Conservation (phyloP, 345 rosid genomes). For the Aethionema arabicum region DNA sequence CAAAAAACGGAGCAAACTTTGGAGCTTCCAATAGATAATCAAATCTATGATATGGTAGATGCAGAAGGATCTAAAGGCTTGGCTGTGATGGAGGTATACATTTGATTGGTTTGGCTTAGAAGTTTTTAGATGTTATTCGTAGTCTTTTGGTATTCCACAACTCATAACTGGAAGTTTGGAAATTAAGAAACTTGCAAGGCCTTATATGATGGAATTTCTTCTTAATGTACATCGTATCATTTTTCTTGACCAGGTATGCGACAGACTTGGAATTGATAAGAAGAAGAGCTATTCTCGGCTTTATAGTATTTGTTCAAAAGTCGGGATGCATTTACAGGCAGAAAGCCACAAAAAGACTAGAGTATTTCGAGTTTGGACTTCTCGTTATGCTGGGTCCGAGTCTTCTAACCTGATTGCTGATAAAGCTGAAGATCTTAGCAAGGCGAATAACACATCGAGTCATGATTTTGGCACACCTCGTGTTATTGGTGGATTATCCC, state of each 20-base stretch:
- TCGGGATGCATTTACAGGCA: conserved; percentile 72
- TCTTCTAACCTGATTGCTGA: conserved; percentile 47
- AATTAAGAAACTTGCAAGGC: neutral
- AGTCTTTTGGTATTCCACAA: conserved; percentile 14
- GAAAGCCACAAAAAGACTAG: conserved; percentile 66
- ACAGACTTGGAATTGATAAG: conserved; percentile 80
- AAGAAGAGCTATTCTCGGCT: conserved; percentile 73
- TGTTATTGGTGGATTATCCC: conserved; percentile 39
- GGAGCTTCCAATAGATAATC: conserved; percentile 82
- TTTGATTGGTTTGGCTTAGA: conserved; percentile 18
- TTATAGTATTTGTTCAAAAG: conserved; percentile 58
- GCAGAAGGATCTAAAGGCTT: conserved; percentile 74
- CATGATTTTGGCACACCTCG: conserved; percentile 36
- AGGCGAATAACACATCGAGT: conserved; percentile 32
- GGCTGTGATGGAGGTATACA: conserved; percentile 64
- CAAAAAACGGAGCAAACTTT: conserved; percentile 61
- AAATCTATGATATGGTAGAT: conserved; percentile 83
- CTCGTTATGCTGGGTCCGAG: conserved; percentile 46
- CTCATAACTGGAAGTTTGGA: neutral
- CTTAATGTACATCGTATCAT: conserved; percentile 6
- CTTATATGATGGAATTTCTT: conserved; percentile 6
- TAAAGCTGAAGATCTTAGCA: conserved; percentile 35
- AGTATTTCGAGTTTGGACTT: conserved; percentile 74
- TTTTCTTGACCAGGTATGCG: conserved; percentile 58
- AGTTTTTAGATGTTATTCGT: neutral